These are phyloP conservation scores for Zygosaccharomyces kombuchaensis DNA, from an alignment of 805 yeast genomes.

Conservation along the genomic window DNA sequence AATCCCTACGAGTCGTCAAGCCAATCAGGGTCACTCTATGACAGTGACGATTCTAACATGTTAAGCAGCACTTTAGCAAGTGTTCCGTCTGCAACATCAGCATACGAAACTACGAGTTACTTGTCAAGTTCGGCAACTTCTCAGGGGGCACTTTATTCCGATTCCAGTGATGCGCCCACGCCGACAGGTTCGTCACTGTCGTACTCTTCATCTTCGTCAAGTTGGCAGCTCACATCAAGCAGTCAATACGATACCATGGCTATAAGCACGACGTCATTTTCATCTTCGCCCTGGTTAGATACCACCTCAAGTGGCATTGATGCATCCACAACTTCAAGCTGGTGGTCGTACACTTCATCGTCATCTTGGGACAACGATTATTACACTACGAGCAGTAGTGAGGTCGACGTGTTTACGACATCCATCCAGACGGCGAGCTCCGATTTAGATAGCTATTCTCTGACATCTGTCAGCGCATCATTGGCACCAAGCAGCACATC, in stretches of 20 bases:
- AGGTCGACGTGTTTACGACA: not conserved
- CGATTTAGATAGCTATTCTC: not conserved
- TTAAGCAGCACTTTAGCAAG: not conserved
- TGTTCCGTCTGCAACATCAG: not conserved
- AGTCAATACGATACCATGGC: not conserved
- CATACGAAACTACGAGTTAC: not conserved
- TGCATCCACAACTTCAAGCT: not conserved
- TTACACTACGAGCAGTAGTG: not conserved
- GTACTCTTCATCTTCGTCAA: not conserved
- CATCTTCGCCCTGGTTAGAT: not conserved
- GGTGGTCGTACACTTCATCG: constrained; percentile 1
- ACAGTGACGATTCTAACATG: not conserved
- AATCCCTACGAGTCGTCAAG: not conserved
- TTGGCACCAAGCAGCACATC: not conserved
- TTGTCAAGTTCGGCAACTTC: not conserved
- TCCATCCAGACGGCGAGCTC: not conserved
- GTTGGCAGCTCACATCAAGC: not conserved
- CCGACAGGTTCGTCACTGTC: not conserved
- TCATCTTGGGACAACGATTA: not conserved
- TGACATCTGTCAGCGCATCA: not conserved
- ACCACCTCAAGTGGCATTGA: not conserved
- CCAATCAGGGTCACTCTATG: not conserved
- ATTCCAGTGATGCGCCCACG: not conserved
- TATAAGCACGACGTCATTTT: not conserved
- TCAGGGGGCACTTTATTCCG: too few relatives aligned